A percentile compares a stretch with the other conserved stretches of the same genome.
Conservation (phyloP, 306 rosid genomes). For the Medicago arabica region DNA sequence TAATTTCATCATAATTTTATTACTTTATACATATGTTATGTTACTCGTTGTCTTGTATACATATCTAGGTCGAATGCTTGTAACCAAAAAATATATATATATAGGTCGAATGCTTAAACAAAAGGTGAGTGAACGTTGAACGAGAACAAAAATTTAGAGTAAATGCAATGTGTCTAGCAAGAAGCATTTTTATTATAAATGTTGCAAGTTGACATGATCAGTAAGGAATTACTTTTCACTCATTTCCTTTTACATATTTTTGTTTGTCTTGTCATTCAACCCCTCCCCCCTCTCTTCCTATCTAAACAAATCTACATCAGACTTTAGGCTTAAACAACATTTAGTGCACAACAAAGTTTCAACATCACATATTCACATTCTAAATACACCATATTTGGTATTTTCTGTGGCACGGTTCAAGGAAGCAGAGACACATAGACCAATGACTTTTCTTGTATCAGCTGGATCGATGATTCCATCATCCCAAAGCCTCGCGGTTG, state of each 20-base stretch:
- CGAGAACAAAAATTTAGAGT: background rate
- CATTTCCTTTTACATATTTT: background rate
- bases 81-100: too few species aligned
- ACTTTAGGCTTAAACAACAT: constrained; percentile 1
- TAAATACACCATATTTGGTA: constrained; percentile 89
- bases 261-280: background rate
- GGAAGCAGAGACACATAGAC: constrained; percentile 81
- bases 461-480: constrained; percentile 98
- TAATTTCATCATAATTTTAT: too few species aligned
- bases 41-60: too few species aligned
- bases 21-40: too few species aligned
- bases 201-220: background rate
- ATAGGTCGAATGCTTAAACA: background rate
- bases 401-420: constrained; percentile 65
- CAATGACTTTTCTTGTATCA: constrained; percentile 82
- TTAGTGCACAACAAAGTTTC: constrained; percentile 25
- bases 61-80: background rate
- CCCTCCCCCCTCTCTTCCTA: background rate
- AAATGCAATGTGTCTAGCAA: background rate
- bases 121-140: background rate
- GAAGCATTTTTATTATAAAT: constrained; percentile 14
- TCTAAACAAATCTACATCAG: constrained; percentile 7
- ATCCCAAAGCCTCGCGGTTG: constrained; percentile 96
- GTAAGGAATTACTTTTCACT: constrained; percentile 5
- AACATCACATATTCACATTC: constrained; percentile 62